Evolutionary conservation across 768 basidiomycete species (phyloP).

Genomic region (Serendipita sp.): DNA sequence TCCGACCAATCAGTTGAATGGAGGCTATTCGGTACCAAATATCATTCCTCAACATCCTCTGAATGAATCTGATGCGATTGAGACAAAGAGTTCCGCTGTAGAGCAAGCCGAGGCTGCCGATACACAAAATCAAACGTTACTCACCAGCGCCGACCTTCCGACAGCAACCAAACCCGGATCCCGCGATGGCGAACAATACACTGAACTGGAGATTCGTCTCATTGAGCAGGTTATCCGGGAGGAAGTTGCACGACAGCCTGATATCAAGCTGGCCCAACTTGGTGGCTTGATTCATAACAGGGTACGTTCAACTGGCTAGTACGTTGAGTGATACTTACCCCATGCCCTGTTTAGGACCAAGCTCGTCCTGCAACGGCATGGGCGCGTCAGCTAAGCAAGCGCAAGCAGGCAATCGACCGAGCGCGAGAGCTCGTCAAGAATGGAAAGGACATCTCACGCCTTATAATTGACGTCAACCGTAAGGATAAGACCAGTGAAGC

Average conservation of each 20-base stretch:
- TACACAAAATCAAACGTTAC: not conserved
- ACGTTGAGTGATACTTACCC: not conserved
- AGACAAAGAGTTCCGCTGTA: not conserved
- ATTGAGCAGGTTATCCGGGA: conserved; percentile 1
- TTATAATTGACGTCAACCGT: not conserved
- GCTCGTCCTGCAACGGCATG: not conserved
- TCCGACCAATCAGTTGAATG: not conserved
- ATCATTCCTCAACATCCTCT: not conserved
- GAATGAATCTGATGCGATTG: not conserved
- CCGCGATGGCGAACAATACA: not conserved
- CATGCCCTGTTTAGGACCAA: not conserved
- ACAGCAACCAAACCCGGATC: not conserved
- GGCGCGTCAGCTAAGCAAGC: conserved; percentile 1
- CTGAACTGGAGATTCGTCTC: not conserved
- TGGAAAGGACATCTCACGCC: not conserved
- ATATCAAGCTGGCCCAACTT: not conserved
- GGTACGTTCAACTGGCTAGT: not conserved
- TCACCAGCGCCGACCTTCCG: not conserved
- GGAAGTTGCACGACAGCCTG: not conserved
- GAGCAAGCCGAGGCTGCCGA: not conserved
- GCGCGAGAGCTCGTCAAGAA: not conserved
- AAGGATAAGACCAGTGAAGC: not conserved
- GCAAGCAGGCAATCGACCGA: conserved; percentile 1
- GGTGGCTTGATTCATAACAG: not conserved
- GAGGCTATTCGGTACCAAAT: not conserved